Percentiles rank a stretch among this genome's conserved stretches.
These are phyloP conservation scores for Nannochloris sp. DNA, from an alignment of 139 green algal species.

Conservation along the genomic window DNA sequence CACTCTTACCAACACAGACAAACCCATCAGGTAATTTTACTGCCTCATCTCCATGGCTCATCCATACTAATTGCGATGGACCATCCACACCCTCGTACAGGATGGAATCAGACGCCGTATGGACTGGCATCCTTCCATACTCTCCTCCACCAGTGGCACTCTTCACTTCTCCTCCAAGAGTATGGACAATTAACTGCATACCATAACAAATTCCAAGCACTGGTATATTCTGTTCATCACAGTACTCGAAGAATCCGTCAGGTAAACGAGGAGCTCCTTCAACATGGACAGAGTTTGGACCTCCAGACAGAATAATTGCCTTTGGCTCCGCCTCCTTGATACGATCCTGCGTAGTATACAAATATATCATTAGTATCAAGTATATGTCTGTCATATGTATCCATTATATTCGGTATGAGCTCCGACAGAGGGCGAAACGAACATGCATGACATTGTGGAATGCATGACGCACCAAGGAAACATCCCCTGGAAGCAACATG, in stretches of 20 bases:
- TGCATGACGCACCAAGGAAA: slow-evolving; percentile 46
- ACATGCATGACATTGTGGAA: not conserved
- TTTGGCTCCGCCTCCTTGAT: slow-evolving; percentile 67
- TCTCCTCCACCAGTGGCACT: slow-evolving; percentile 65
- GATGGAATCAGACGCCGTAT: slow-evolving; percentile 39
- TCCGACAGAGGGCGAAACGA: no score
- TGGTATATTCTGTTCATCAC: slow-evolving; percentile 46
- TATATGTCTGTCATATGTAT: not conserved
- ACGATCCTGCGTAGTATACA: slow-evolving; percentile 48
- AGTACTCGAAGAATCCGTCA: slow-evolving; percentile 77
- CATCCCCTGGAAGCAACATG: slow-evolving; percentile 84
- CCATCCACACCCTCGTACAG: slow-evolving; percentile 54
- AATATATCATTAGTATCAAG: not conserved
- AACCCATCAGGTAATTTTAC: slow-evolving; percentile 84
- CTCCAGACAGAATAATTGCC: slow-evolving; percentile 89
- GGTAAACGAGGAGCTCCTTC: slow-evolving; percentile 76
- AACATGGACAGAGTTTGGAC: slow-evolving; percentile 92
- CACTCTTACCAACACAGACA: slow-evolving; percentile 58
- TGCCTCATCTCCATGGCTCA: slow-evolving; percentile 95
- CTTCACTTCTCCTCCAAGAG: slow-evolving; percentile 69
- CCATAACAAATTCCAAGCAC: slow-evolving; percentile 98
- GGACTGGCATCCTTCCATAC: slow-evolving; percentile 93
- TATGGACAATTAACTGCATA: slow-evolving; percentile 64
- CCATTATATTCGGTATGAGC: not conserved
- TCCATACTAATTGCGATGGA: slow-evolving; percentile 83